Evolutionary conservation across 2,329 filamentous ascomycete genomes (phyloP).

Genomic region (Fusarium bulbicola): DNA sequence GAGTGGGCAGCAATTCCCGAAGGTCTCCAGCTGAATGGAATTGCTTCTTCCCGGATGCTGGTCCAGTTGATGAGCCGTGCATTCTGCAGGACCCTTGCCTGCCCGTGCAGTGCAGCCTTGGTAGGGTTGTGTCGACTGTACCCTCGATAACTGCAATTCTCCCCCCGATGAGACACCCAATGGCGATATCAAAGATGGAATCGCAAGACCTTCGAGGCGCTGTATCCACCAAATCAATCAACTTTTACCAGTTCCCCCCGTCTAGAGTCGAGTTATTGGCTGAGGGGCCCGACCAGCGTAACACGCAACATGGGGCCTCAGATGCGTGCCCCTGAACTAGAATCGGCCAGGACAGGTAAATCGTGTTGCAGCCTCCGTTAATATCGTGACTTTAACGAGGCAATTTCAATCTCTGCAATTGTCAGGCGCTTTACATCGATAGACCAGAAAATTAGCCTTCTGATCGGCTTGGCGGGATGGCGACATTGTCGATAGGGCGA

Average conservation of each 20-base stretch:
- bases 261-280: constrained; percentile 3
- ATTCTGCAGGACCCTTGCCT: background rate
- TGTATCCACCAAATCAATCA: background rate
- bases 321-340: constrained; percentile 37
- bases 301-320: constrained; percentile 29
- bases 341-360: constrained; percentile 2
- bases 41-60: constrained; percentile 10
- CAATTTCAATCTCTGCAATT: constrained; percentile 24
- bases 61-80: constrained; percentile 28
- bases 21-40: constrained; percentile 6
- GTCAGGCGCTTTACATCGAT: constrained; percentile 26
- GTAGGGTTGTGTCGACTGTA: background rate
- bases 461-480: constrained; percentile 30
- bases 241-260: background rate
- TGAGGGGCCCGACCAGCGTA: constrained; percentile 17
- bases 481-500: constrained; percentile 34
- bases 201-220: constrained; percentile 8
- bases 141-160: background rate
- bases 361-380: background rate
- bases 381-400: constrained; percentile 13
- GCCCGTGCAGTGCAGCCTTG: background rate
- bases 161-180: background rate
- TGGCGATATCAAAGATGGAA: constrained; percentile 16
- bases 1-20: constrained; percentile 17
- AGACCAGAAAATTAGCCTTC: constrained; percentile 29